Conservation (phyloP, 2,329 filamentous ascomycete genomes). For the Aspergillus hiratsukae region DNA sequence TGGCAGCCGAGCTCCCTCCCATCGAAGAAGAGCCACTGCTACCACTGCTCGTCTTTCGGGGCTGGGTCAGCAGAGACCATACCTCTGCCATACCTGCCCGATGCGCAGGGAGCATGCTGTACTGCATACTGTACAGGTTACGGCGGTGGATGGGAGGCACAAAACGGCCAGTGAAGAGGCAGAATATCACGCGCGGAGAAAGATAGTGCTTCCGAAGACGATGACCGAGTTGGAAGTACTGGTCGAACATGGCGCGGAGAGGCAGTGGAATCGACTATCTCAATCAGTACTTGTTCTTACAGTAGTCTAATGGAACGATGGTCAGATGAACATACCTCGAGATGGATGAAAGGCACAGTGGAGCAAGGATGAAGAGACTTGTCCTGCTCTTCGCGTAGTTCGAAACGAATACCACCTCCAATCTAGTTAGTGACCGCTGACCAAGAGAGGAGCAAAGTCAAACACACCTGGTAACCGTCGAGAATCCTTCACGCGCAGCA, state of each 20-base stretch:
- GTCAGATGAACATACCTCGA: slow-evolving; percentile 59
- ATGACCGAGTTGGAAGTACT: slow-evolving; percentile 91
- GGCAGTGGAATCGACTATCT: slow-evolving; percentile 77
- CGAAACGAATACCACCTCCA: slow-evolving; percentile 77
- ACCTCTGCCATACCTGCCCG: slow-evolving; percentile 78
- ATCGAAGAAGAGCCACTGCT: slow-evolving; percentile 22
- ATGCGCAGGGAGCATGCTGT: slow-evolving; percentile 88
- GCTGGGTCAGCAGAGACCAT: slow-evolving; percentile 67
- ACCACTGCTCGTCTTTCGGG: slow-evolving; percentile 27
- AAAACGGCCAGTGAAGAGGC: slow-evolving; percentile 83
- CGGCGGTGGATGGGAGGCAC: slow-evolving; percentile 93
- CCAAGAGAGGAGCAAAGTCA: slow-evolving; percentile 9
- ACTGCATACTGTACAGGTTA: slow-evolving; percentile 92
- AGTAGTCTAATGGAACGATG: not conserved
- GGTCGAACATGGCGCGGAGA: slow-evolving; percentile 91
- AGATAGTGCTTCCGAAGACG: slow-evolving; percentile 95
- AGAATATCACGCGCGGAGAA: slow-evolving; percentile 79
- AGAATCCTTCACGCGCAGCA: slow-evolving; percentile 93
- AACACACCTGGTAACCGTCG: slow-evolving; percentile 70
- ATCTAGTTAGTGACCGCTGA: slow-evolving; percentile 1
- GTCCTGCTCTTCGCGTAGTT: slow-evolving; percentile 70
- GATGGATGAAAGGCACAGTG: slow-evolving; percentile 75
- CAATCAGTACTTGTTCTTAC: slow-evolving; percentile 10
- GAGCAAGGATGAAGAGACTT: slow-evolving; percentile 30
- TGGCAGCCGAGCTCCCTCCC: slow-evolving; percentile 19